Percentiles rank a stretch among this genome's conserved stretches.
phyloP scores from a whole-genome alignment of 2,329 filamentous ascomycete species.

The Venturia aucupariae region DNA sequence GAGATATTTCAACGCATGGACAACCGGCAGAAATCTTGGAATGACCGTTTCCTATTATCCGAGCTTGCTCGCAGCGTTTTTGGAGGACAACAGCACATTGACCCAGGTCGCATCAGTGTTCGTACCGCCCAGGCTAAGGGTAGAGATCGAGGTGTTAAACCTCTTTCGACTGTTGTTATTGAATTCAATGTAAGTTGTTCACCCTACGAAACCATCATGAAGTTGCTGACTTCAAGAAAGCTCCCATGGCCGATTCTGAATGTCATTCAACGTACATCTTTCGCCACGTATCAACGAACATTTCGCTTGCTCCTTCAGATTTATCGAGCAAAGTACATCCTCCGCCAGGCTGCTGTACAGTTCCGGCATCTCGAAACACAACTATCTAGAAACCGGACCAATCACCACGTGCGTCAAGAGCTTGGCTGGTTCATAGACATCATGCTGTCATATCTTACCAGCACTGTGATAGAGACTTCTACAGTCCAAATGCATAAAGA shows the following conservation, averaged over 20 bases:
- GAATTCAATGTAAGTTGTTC: constrained; percentile 60
- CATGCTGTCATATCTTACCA: constrained; percentile 66
- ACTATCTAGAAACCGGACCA: constrained; percentile 27
- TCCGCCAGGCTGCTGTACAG: constrained; percentile 45
- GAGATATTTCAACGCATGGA: constrained; percentile 71
- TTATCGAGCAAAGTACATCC: constrained; percentile 57
- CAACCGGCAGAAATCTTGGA: constrained; percentile 52
- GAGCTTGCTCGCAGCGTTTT: constrained; percentile 69
- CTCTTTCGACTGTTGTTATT: constrained; percentile 54
- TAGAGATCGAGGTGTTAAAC: constrained; percentile 50
- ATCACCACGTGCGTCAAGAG: constrained; percentile 38
- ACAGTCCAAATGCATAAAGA: constrained; percentile 46
- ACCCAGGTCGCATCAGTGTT: constrained; percentile 55
- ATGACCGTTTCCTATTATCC: constrained; percentile 71
- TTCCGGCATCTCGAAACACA: constrained; percentile 17
- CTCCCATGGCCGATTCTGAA: constrained; percentile 56
- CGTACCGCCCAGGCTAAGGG: constrained; percentile 39
- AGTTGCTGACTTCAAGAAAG: constrained; percentile 20
- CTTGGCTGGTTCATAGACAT: constrained; percentile 71
- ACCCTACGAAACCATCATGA: constrained; percentile 31
- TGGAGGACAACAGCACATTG: constrained; percentile 40
- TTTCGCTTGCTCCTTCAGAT: constrained; percentile 72
- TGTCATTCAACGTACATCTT: constrained; percentile 57
- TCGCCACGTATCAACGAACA: constrained; percentile 59
- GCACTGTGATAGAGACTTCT: constrained; percentile 58